Percentiles rank a stretch among this genome's conserved stretches.
phyloP scores from a whole-genome alignment of 371 early-diverging fungal genomes.

The Apophysomyces trapeziformis region DNA sequence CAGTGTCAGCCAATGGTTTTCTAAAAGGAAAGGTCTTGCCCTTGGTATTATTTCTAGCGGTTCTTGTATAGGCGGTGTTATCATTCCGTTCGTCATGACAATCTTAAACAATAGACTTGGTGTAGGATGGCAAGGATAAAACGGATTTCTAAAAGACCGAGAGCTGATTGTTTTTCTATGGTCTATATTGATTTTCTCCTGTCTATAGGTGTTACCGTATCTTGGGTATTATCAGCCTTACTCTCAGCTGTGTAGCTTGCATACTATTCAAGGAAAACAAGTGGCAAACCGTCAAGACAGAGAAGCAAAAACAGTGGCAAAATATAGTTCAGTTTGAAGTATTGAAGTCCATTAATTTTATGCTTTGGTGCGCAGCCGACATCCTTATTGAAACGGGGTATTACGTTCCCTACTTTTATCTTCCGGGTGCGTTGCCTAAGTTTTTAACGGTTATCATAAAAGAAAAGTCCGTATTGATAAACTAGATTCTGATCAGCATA shows the following conservation, averaged over 20 bases:
- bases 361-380: conserved; percentile 18
- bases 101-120: conserved; percentile 3
- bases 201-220: conserved; percentile 23
- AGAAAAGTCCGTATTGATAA: background rate
- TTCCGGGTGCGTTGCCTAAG: conserved; percentile 19
- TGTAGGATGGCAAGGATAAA: conserved; percentile 5
- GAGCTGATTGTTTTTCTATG: too few relatives aligned
- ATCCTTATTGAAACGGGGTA: conserved; percentile 22
- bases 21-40: conserved; percentile 2
- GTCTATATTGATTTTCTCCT: background rate
- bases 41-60: conserved; percentile 11
- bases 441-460: too few relatives aligned
- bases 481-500: conserved; percentile 16
- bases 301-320: conserved; percentile 2
- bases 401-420: conserved; percentile 28
- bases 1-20: conserved; percentile 15
- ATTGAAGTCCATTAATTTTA: conserved; percentile 11
- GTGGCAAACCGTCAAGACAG: background rate
- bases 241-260: conserved; percentile 18
- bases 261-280: conserved; percentile 23
- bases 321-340: conserved; percentile 19
- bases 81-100: conserved; percentile 19
- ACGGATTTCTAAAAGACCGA: too few relatives aligned
- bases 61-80: conserved; percentile 12
- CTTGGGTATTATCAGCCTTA: conserved; percentile 22